Evolutionary conservation across 2,329 filamentous ascomycete species (phyloP), one percentile per base, ranked within the genome.

Genomic region (Aaosphaeria pasadenensis): DNA sequence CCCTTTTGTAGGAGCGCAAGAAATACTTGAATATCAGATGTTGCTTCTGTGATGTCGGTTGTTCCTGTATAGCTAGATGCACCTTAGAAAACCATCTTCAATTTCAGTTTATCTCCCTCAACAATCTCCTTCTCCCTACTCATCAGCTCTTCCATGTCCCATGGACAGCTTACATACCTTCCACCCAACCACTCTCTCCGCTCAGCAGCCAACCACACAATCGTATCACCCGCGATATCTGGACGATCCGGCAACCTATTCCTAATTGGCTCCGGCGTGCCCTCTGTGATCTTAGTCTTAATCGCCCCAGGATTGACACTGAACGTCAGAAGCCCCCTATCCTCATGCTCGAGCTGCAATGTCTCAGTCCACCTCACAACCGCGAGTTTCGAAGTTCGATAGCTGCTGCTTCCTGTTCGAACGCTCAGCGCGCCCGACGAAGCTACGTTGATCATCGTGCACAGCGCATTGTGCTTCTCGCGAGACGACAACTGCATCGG

Each of bases 311-410:
- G 58, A 44, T 62, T 59, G 2, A 62, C 45, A 24, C 46, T 39
- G 41, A 36, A 53, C 5, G 53, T 50, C 5, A 52, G 31, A 4
- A 61, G 45, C 24, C 58, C 53, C 39, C 52, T 11, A 11, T 44
- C 45, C 1, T 39, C 45, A 42, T 60, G 57, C 35, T 80, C 79
- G 1, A 62, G 62, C 43, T 70, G 65, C 11, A 78, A 47, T 49
- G 71, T 74, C 54, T 82, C 78, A 2, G 73, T 75, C 32, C 81
- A 69, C 11, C 77, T 67, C 9, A 74, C 54, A 11, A 78, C 52
- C 4, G 77, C 78, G 38, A 79, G 66, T 55, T 81, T 81, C 38
- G 67, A 71, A 2, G 66, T 69, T 51, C 75, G 72, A 52, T 82
- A 82, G 31, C 41, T 42, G 2, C 30, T 38, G 29, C 5, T 13